Evolutionary conservation across 352 stramenopile genomes (phyloP).

Genomic region (Phytophthora agathidicida): DNA sequence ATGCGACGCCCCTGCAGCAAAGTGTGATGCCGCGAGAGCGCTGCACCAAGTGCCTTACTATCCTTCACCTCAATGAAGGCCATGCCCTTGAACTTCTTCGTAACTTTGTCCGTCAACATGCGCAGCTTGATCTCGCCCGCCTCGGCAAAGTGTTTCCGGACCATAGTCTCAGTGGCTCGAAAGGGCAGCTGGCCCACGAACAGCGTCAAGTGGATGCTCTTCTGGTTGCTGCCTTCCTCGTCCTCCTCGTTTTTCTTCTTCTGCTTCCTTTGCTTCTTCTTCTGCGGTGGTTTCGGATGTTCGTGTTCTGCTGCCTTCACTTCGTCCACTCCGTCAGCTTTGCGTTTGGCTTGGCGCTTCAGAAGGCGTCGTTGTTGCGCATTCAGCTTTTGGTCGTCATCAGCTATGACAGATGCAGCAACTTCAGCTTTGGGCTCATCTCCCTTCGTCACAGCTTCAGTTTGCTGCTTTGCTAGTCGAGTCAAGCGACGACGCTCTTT

Average conservation of each 20-base stretch:
- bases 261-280: constrained; percentile 30
- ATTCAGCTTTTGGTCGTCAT: constrained; percentile 32
- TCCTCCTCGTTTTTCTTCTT: constrained; percentile 46
- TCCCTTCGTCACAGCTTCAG: constrained; percentile 10
- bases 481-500: constrained; percentile 41
- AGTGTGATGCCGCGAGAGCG: constrained; percentile 81
- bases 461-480: constrained; percentile 21
- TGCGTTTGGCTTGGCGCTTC: constrained; percentile 49
- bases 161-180: constrained; percentile 65
- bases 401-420: not conserved
- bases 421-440: not conserved
- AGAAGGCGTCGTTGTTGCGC: constrained; percentile 63
- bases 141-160: constrained; percentile 77
- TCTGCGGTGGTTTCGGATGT: too few species aligned
- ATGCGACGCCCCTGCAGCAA: constrained; percentile 82
- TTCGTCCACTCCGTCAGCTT: constrained; percentile 30
- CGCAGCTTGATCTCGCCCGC: constrained; percentile 78
- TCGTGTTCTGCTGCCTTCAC: too few species aligned
- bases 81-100: constrained; percentile 82
- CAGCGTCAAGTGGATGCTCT: constrained; percentile 87
- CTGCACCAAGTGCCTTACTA: constrained; percentile 79
- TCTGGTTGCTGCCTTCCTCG: constrained; percentile 32
- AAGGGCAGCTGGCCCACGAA: constrained; percentile 86
- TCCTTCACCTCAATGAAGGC: constrained; percentile 89
- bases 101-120: constrained; percentile 88